A percentile compares a stretch with the other conserved stretches of the same genome.
Evolutionary conservation across 805 yeast species (phyloP).

Genomic region (Sugiyamaella valdiviana): DNA sequence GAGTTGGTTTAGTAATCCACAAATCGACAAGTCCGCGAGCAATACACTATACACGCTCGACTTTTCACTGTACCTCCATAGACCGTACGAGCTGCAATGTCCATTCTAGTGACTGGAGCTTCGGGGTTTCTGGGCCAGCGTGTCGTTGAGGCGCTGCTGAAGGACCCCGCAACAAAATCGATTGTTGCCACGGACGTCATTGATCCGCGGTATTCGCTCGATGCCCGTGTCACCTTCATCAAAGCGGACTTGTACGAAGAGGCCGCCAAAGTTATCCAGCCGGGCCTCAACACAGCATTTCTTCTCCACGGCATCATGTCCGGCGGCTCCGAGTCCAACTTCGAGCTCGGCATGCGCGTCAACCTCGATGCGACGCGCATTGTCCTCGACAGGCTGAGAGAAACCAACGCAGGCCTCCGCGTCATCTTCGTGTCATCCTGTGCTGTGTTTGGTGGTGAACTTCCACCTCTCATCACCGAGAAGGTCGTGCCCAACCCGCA

Average conservation of each 20-base stretch:
- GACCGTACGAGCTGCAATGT: no score
- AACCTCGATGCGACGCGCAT: conserved; percentile 23
- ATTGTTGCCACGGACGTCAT: conserved; percentile 21
- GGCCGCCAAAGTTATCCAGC: conserved; percentile 8
- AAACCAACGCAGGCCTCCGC: conserved; percentile 10
- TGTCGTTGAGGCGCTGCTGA: conserved; percentile 19
- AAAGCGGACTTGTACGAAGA: conserved; percentile 18
- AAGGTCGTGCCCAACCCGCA: conserved; percentile 22
- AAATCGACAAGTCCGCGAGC: no score
- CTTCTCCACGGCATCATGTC: conserved; percentile 27
- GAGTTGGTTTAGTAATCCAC: no score
- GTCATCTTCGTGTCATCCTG: conserved; percentile 22
- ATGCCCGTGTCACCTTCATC: conserved; percentile 11
- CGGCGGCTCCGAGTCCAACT: conserved; percentile 24
- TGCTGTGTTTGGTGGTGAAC: conserved; percentile 24
- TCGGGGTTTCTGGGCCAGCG: conserved; percentile 25
- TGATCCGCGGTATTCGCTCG: conserved; percentile 10
- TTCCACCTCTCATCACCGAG: conserved; percentile 21
- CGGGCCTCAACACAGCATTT: conserved; percentile 15
- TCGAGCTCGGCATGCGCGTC: conserved; percentile 24
- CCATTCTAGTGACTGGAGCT: conserved; percentile 23
- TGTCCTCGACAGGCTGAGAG: conserved; percentile 19
- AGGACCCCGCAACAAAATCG: conserved; percentile 6
- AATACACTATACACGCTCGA: no score
- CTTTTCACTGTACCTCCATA: no score